phyloP scores from a whole-genome alignment of 2,329 filamentous ascomycete species.

The Ascochyta clinopodiicola region DNA sequence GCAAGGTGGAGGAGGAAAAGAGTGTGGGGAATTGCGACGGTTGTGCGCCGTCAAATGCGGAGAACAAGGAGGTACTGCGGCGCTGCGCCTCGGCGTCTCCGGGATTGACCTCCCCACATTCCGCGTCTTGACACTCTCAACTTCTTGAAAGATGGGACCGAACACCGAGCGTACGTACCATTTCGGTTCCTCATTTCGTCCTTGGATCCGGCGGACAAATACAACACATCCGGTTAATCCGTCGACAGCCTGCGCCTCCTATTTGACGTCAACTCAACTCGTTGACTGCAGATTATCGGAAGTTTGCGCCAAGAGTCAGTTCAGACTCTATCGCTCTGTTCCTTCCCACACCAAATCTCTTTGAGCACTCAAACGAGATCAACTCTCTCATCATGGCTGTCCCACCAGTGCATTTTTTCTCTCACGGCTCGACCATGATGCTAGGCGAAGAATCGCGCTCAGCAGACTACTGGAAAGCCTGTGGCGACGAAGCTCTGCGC shows the following conservation, averaged over 20 bases:
- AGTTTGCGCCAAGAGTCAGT: too few relatives aligned
- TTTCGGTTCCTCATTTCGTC: background rate
- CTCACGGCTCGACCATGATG: constrained; percentile 77
- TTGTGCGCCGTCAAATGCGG: constrained; percentile 7
- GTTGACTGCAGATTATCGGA: background rate
- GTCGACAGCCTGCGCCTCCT: background rate
- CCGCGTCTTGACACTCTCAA: background rate
- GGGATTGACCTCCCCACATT: constrained; percentile 17
- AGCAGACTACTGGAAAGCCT: constrained; percentile 70
- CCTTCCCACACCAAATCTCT: background rate
- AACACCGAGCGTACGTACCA: background rate
- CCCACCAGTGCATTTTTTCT: constrained; percentile 71
- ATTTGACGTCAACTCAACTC: background rate
- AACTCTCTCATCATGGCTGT: constrained; percentile 26
- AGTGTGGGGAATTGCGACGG: constrained; percentile 18
- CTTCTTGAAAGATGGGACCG: background rate
- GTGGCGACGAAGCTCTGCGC: constrained; percentile 67
- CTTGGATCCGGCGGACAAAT: background rate
- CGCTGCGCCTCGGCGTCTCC: background rate
- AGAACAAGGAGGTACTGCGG: background rate
- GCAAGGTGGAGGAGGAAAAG: constrained; percentile 32
- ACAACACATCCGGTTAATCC: background rate
- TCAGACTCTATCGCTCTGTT: too few relatives aligned
- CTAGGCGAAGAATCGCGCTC: constrained; percentile 68
- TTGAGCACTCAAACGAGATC: background rate